These are phyloP conservation scores for Mycogone perniciosa DNA, from an alignment of 2,329 filamentous ascomycete species.

Conservation along the genomic window DNA sequence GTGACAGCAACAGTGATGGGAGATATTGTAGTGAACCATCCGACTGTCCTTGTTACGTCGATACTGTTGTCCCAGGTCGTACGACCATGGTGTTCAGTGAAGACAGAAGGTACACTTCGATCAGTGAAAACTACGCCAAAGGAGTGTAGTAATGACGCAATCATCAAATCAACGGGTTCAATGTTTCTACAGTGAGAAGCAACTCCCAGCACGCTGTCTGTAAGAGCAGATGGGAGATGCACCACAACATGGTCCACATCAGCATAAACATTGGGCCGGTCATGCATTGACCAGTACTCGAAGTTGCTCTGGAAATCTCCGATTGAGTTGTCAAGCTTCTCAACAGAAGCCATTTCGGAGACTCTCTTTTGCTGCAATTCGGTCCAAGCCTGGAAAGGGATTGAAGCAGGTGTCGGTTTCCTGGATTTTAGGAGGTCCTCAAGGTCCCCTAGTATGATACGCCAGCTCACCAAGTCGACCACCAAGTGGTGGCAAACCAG, in stretches of 20 bases:
- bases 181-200: slow-evolving; percentile 10
- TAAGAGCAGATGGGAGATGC: too few species aligned
- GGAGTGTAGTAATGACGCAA: slow-evolving; percentile 28
- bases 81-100: slow-evolving; percentile 37
- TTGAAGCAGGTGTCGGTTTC: not conserved
- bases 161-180: slow-evolving; percentile 33
- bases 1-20: slow-evolving; percentile 23
- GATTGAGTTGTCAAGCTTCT: too few species aligned
- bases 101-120: slow-evolving; percentile 29
- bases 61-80: slow-evolving; percentile 28
- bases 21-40: slow-evolving; percentile 40
- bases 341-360: too few species aligned
- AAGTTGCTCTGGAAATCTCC: too few species aligned
- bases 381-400: slow-evolving; percentile 31
- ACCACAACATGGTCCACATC: too few species aligned
- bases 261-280: too few species aligned
- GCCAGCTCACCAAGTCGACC: slow-evolving; percentile 45
- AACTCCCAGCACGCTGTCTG: too few species aligned
- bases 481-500: slow-evolving; percentile 17
- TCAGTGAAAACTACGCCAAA: slow-evolving; percentile 30
- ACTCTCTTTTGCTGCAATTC: slow-evolving; percentile 19
- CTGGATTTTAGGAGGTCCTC: slow-evolving; percentile 10
- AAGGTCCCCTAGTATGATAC: slow-evolving; percentile 24
- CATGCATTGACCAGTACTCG: too few species aligned
- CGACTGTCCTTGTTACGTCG: slow-evolving; percentile 35